These are phyloP conservation scores for Anethum foeniculum DNA, from an alignment of 140 eudicot species.

Conservation along the genomic window DNA sequence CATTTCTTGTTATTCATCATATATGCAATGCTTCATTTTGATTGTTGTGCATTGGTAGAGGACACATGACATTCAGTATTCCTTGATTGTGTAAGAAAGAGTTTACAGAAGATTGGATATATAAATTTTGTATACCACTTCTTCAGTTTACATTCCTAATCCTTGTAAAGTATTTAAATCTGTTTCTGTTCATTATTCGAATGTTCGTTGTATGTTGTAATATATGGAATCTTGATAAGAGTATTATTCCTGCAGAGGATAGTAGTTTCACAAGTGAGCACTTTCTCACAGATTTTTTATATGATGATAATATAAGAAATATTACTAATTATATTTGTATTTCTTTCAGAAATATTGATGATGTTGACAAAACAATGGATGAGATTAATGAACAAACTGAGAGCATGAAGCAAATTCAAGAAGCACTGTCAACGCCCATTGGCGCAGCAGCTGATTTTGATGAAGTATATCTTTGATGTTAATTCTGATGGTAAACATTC, in stretches of 20 bases:
- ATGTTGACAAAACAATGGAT: constrained; percentile 35
- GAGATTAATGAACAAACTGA: constrained; percentile 28
- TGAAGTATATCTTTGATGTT: background rate
- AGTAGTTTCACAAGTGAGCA: background rate
- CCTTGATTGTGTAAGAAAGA: no score
- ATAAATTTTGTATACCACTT: no score
- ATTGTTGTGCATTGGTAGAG: background rate
- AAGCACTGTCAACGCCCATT: constrained; percentile 13
- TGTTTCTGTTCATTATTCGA: background rate
- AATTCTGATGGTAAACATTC: background rate
- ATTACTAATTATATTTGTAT: background rate
- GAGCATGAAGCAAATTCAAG: constrained; percentile 20
- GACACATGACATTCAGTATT: background rate
- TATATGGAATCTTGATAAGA: background rate
- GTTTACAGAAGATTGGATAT: background rate
- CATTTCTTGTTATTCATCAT: background rate
- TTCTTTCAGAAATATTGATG: constrained; percentile 28
- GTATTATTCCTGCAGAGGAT: background rate
- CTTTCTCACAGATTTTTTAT: background rate
- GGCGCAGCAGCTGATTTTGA: constrained; percentile 16
- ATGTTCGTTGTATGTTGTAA: background rate
- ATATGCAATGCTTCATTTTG: background rate
- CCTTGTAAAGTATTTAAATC: background rate
- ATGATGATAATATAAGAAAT: background rate
- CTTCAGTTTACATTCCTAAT: background rate